These are phyloP conservation scores for Aspergillus nidulans DNA, from an alignment of 495 filamentous ascomycete genomes.

Conservation along the genomic window DNA sequence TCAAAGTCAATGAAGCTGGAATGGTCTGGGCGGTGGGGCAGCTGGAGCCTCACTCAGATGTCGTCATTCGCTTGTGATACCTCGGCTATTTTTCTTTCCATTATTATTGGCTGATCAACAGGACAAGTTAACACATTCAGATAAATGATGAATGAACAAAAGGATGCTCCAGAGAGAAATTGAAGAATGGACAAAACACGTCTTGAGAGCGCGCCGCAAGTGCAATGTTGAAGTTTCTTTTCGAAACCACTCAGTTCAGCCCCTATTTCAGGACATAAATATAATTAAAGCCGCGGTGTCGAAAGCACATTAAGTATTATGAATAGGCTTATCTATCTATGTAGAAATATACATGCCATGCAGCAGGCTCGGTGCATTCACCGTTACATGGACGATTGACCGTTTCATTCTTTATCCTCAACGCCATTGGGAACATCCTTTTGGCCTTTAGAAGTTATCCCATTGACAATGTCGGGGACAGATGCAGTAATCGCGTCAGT, in stretches of 20 bases:
- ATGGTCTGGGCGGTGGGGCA: slow-evolving; percentile 8
- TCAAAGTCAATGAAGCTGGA: too few species aligned
- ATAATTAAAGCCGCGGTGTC: neutral
- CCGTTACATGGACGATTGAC: neutral
- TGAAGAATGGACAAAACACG: too few species aligned
- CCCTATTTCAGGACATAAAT: neutral
- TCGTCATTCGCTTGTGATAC: slow-evolving; percentile 17
- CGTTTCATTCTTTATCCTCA: neutral
- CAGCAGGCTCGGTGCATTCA: neutral
- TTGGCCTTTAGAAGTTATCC: neutral
- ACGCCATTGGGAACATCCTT: neutral
- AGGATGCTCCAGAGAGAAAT: too few species aligned
- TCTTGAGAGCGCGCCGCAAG: too few species aligned
- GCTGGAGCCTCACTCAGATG: slow-evolving; percentile 4
- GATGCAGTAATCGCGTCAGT: neutral
- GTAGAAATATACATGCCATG: slow-evolving; percentile 16
- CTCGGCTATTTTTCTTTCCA: slow-evolving; percentile 11
- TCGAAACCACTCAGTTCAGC: neutral
- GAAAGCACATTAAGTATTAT: neutral
- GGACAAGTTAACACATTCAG: too few species aligned
- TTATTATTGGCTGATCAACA: neutral
- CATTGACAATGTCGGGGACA: slow-evolving; percentile 6
- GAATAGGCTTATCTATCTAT: slow-evolving; percentile 11
- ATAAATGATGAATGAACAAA: too few species aligned
- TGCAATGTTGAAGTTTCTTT: slow-evolving; percentile 11